Conservation (phyloP, 2,329 filamentous ascomycete genomes). For the Drechslerella coelobrocha region DNA sequence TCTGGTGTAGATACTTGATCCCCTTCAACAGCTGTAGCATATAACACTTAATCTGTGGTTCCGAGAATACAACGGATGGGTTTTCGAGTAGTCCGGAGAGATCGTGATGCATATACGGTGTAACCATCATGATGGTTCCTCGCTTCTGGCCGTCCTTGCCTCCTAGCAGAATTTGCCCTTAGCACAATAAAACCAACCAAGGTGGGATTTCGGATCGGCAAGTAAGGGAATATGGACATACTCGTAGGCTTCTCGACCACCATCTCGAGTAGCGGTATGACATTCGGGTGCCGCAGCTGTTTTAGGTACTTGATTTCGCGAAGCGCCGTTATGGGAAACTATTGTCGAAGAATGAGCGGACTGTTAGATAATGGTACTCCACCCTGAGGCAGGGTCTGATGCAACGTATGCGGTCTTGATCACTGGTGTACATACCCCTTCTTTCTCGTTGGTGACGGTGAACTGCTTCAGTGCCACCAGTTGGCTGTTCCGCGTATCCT, state of each 20-base stretch:
- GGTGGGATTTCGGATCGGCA: not conserved
- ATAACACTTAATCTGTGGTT: slow-evolving; percentile 97
- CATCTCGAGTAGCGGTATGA: slow-evolving; percentile 91
- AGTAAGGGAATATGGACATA: slow-evolving; percentile 15
- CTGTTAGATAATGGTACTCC: slow-evolving; percentile 32
- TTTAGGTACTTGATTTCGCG: slow-evolving; percentile 98
- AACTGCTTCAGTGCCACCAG: slow-evolving; percentile 96
- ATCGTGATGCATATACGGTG: slow-evolving; percentile 98
- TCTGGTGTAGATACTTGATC: slow-evolving; percentile 81
- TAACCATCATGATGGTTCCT: slow-evolving; percentile 90
- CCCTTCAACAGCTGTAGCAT: slow-evolving; percentile 91
- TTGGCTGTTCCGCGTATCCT: slow-evolving; percentile 64
- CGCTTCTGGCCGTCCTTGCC: slow-evolving; percentile 75
- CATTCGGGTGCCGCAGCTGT: slow-evolving; percentile 87
- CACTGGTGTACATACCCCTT: slow-evolving; percentile 69
- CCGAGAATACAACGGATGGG: slow-evolving; percentile 82
- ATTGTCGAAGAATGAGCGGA: slow-evolving; percentile 38
- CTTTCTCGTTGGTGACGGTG: slow-evolving; percentile 98
- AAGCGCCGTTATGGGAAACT: slow-evolving; percentile 97
- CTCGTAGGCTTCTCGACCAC: slow-evolving; percentile 75
- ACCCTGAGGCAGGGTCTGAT: not conserved
- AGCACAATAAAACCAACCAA: too few relatives aligned
- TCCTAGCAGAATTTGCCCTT: slow-evolving; percentile 55
- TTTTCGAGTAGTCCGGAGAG: slow-evolving; percentile 97
- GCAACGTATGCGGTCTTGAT: not conserved